phyloP scores from a whole-genome alignment of 176 grass and related monocot species.

The Carex scoparia region DNA sequence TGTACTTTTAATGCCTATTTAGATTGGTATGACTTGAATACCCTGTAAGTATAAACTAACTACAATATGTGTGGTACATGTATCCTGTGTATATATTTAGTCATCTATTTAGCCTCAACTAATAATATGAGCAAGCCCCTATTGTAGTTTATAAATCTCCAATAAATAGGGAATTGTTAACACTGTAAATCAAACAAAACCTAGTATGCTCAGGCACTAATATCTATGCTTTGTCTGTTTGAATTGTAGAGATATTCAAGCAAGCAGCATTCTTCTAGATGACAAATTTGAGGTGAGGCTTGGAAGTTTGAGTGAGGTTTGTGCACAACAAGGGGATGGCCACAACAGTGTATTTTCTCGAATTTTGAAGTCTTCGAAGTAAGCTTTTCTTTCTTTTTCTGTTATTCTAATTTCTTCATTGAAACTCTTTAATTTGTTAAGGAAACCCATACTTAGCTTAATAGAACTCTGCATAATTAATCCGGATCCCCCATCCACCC shows the following conservation, averaged over 20 bases:
- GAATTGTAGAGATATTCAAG: slow-evolving; percentile 85
- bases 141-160: neutral
- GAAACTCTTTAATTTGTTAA: neutral
- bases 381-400: slow-evolving; percentile 28
- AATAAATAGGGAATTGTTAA: neutral
- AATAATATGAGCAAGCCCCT: neutral
- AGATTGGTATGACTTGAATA: neutral
- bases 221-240: neutral
- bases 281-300: slow-evolving; percentile 91
- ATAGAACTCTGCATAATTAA: neutral
- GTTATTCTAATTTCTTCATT: neutral
- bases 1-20: neutral
- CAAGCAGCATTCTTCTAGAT: slow-evolving; percentile 91
- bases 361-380: slow-evolving; percentile 90
- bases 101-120: neutral
- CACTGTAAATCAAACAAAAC: slow-evolving; percentile 5
- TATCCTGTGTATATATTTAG: slow-evolving; percentile 16
- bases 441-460: neutral
- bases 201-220: neutral
- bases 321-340: slow-evolving; percentile 54
- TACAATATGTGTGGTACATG: slow-evolving; percentile 8
- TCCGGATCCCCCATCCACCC: too few species aligned
- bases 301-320: slow-evolving; percentile 79
- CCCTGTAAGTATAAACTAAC: neutral
- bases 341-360: slow-evolving; percentile 62